Evolutionary conservation across 176 grass and related monocot species (phyloP).

Genomic region (Melocanna baccifera): DNA sequence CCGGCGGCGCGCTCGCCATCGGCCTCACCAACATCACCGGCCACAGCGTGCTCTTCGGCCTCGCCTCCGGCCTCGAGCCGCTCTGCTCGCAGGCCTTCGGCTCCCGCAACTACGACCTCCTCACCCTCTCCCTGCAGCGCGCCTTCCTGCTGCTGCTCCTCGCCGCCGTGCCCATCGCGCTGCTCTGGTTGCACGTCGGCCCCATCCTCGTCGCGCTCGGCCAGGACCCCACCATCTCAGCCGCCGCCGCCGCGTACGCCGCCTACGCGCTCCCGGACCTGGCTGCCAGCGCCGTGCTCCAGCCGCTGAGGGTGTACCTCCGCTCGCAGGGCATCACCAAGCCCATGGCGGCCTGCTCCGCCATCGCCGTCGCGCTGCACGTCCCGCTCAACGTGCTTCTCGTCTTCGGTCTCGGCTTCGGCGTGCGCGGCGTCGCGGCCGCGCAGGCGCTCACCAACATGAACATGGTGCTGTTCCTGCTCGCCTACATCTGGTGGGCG

Average conservation of each 20-base stretch:
- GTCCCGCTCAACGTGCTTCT: conserved; percentile 74
- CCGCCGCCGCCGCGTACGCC: conserved; percentile 63
- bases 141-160: conserved; percentile 69
- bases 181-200: conserved; percentile 76
- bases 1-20: conserved; percentile 90
- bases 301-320: conserved; percentile 92
- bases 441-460: conserved; percentile 86
- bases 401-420: conserved; percentile 75
- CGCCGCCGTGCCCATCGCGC: conserved; percentile 69
- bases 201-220: conserved; percentile 83
- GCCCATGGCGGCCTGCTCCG: conserved; percentile 94
- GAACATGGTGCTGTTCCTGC: conserved; percentile 90
- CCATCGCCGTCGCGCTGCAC: conserved; percentile 70
- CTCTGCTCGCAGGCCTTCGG: conserved; percentile 86
- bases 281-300: conserved; percentile 58
- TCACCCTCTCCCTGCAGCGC: conserved; percentile 84
- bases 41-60: conserved; percentile 88
- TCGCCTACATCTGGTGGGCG: conserved; percentile 63
- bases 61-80: conserved; percentile 84
- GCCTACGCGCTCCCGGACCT: conserved; percentile 82
- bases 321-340: conserved; percentile 85
- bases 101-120: conserved; percentile 71
- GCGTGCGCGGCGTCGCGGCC: conserved; percentile 74
- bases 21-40: conserved; percentile 98
- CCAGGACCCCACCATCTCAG: conserved; percentile 85